Percentiles rank a stretch among this genome's conserved stretches.
phyloP scores from a whole-genome alignment of 768 basidiomycete genomes.

The Pholiota conissans region DNA sequence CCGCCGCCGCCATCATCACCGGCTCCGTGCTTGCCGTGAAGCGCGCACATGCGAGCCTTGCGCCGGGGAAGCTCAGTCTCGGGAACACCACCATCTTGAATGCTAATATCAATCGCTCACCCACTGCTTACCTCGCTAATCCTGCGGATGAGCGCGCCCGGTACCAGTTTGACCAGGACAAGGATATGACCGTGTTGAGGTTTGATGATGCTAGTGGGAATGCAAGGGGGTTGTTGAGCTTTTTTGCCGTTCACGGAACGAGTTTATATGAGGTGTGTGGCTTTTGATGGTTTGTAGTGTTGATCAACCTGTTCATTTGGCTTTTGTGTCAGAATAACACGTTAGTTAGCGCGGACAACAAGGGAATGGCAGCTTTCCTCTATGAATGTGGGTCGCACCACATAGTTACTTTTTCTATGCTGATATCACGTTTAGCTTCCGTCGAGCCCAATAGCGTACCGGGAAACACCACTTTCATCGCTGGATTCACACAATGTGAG shows the following conservation, averaged over 20 bases:
- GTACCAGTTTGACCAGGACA: constrained; percentile 75
- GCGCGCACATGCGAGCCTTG: constrained; percentile 63
- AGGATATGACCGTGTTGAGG: constrained; percentile 65
- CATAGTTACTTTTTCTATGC: background rate
- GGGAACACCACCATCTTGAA: constrained; percentile 71
- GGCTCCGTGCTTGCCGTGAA: constrained; percentile 71
- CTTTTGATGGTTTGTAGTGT: background rate
- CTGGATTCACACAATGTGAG: constrained; percentile 75
- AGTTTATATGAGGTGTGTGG: constrained; percentile 66
- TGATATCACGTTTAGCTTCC: constrained; percentile 39
- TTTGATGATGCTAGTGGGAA: constrained; percentile 61
- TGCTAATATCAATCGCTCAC: constrained; percentile 75
- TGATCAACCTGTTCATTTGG: background rate
- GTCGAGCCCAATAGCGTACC: constrained; percentile 67
- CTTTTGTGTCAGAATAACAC: constrained; percentile 65
- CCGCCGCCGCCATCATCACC: constrained; percentile 69
- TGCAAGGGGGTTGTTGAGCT: constrained; percentile 67
- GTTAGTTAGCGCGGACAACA: constrained; percentile 79
- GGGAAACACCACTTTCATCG: constrained; percentile 69
- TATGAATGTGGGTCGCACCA: constrained; percentile 57
- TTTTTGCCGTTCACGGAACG: constrained; percentile 80
- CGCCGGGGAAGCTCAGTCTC: constrained; percentile 56
- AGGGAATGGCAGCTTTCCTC: constrained; percentile 81
- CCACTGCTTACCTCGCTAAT: constrained; percentile 76
- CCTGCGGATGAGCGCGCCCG: constrained; percentile 65